Base-by-base conservation (phyloP, 2,329 filamentous ascomycete species). In the Didymella arachidicola region DNA sequence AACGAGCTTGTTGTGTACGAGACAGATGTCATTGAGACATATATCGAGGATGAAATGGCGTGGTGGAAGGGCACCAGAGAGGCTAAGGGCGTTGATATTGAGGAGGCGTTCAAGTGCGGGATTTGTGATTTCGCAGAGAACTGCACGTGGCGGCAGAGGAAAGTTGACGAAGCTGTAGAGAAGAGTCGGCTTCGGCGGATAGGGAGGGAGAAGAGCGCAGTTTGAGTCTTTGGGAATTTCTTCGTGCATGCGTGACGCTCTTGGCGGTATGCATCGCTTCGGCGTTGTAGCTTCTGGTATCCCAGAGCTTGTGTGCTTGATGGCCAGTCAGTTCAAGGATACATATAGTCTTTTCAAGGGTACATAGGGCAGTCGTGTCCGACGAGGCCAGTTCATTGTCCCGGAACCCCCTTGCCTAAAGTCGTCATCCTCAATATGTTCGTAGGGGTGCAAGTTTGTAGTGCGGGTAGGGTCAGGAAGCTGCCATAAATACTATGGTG, bases 61-160 rank as follows among this genome's bases (percentile, higher is more conserved):
- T 97, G 92, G 92, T 98, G 94, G 94, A 86, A 85, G 30, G 94
- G 93, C 1, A 82, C 89, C 67, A 81, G 93, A 16, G 79, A 84
- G 48, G 87, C 93, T 0, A 82, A 83, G 7, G 94, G 94, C 0
- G 93, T 97, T 2, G 83, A 86, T 7, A 84, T 96, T 7, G 89
- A 93, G 69, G 93, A 97, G 67, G 91, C 92, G 0, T 96, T 89
- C 78, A 98, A 97, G 75, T 98, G 94, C 73, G 81, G 87, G 19
- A 86, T 83, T 25, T 98, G 94, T 71, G 92, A 96, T 65, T 97
- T 97, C 75, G 86, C 84, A 0, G 88, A 91, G 2, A 82, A 81
- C 2, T 98, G 94, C 74, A 83, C 84, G 12, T 98, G 94, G 94
- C 82, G 93, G 36, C 82, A 84, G 66, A 82, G 82, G 11, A 89